phyloP scores from a whole-genome alignment of 805 yeast species.

The Yamadazyma endophytica region DNA sequence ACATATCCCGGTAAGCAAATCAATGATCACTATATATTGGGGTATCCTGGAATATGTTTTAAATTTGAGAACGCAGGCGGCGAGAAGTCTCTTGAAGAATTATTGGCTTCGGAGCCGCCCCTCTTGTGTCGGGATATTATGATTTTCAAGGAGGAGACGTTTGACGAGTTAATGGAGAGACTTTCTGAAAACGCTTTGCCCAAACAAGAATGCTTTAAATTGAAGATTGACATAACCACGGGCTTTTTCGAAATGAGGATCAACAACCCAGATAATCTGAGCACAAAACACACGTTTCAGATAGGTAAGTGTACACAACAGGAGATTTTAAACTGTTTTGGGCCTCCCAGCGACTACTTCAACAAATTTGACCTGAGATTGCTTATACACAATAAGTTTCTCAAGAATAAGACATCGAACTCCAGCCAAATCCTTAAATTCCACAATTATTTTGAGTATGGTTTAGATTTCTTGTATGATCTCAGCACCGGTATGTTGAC shows the following conservation, averaged over 20 bases:
- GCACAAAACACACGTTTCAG: too few relatives aligned
- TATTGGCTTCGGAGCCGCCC: conserved; percentile 8
- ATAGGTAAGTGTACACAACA: conserved; percentile 49
- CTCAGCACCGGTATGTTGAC: conserved; percentile 35
- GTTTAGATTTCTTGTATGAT: conserved; percentile 52
- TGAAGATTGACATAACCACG: conserved; percentile 11
- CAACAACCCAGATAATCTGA: conserved; percentile 3
- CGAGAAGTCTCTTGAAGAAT: conserved; percentile 23
- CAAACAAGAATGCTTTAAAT: not conserved
- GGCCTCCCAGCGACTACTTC: conserved; percentile 55
- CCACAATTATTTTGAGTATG: conserved; percentile 54
- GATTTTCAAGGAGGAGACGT: conserved; percentile 1
- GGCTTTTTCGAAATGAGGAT: conserved; percentile 21
- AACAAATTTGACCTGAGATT: conserved; percentile 42
- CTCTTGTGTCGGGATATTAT: conserved; percentile 1
- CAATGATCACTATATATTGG: conserved; percentile 35
- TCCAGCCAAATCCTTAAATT: conserved; percentile 27
- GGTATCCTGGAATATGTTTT: conserved; percentile 57
- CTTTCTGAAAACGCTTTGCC: not conserved
- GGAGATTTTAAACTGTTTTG: conserved; percentile 42
- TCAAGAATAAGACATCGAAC: conserved; percentile 6
- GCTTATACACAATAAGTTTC: conserved; percentile 33
- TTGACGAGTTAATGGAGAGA: not conserved
- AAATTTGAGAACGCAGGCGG: conserved; percentile 27
- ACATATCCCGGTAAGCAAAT: conserved; percentile 50